Percentiles rank a stretch among this genome's conserved stretches.
Evolutionary conservation across 106 monocot species (phyloP).

Genomic region (Dendrobium officinale): DNA sequence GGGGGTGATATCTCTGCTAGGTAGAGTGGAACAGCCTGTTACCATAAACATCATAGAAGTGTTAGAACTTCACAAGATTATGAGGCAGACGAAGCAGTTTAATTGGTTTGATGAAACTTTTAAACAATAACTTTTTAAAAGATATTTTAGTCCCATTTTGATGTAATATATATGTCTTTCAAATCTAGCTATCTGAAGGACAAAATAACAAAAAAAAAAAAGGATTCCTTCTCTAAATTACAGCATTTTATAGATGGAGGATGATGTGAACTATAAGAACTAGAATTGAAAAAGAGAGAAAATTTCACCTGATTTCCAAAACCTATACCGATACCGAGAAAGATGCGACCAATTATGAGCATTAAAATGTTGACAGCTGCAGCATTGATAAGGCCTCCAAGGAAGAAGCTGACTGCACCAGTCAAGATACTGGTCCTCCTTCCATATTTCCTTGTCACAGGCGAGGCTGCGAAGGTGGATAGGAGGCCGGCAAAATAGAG

Average conservation of each 20-base stretch:
- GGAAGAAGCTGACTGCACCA: slow-evolving; percentile 46
- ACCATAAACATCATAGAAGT: too few species aligned
- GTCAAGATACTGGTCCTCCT: slow-evolving; percentile 36
- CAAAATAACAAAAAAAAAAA: too few species aligned
- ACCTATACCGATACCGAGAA: slow-evolving; percentile 53
- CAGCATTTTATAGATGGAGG: too few species aligned
- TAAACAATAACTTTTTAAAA: too few species aligned
- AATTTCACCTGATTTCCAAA: slow-evolving; percentile 43
- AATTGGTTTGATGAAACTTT: background rate
- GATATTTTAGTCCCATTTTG: background rate
- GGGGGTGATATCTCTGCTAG: slow-evolving; percentile 63
- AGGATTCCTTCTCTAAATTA: too few species aligned
- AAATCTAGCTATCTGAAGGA: too few species aligned
- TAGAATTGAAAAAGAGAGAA: background rate
- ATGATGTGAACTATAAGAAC: too few species aligned
- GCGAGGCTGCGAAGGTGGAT: slow-evolving; percentile 46
- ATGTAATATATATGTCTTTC: too few species aligned
- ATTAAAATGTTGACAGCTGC: slow-evolving; percentile 36
- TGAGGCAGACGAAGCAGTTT: background rate
- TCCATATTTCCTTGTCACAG: slow-evolving; percentile 45
- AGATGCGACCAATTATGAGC: slow-evolving; percentile 53
- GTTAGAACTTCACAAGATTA: too few species aligned
- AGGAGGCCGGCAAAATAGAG: slow-evolving; percentile 58
- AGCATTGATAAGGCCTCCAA: slow-evolving; percentile 39
- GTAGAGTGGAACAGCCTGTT: slow-evolving; percentile 68